Evolutionary conservation across 768 basidiomycete species (phyloP).

Genomic region (Tricholoma sp.): DNA sequence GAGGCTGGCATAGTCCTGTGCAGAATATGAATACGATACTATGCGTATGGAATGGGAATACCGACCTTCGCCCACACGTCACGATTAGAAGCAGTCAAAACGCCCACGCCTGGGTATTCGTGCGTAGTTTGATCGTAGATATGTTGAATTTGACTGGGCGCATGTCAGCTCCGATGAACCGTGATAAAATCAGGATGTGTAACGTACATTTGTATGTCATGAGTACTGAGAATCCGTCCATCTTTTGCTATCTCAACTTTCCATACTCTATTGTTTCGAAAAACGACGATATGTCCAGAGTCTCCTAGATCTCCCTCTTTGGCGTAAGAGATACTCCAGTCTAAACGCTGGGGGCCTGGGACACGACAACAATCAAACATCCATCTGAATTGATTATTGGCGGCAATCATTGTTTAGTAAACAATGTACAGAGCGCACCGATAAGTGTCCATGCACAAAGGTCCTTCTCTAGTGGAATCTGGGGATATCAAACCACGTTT

Average conservation of each 20-base stretch:
- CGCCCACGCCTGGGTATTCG: slow-evolving; percentile 70
- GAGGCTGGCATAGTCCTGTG: slow-evolving; percentile 61
- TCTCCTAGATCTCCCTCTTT: slow-evolving; percentile 49
- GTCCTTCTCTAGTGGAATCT: slow-evolving; percentile 62
- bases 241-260: slow-evolving; percentile 59
- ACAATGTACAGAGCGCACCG: slow-evolving; percentile 35
- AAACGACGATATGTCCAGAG: slow-evolving; percentile 75
- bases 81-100: slow-evolving; percentile 72
- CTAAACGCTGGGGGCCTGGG: slow-evolving; percentile 65
- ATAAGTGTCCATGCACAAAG: slow-evolving; percentile 85
- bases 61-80: slow-evolving; percentile 85
- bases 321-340: slow-evolving; percentile 73
- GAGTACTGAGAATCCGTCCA: slow-evolving; percentile 55
- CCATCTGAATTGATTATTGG: slow-evolving; percentile 50
- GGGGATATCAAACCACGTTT: slow-evolving; percentile 62
- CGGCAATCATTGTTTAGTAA: not conserved
- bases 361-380: slow-evolving; percentile 90
- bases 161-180: not conserved
- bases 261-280: slow-evolving; percentile 85
- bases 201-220: slow-evolving; percentile 58
- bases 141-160: slow-evolving; percentile 62
- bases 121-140: slow-evolving; percentile 61
- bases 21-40: slow-evolving; percentile 1
- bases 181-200: not conserved
- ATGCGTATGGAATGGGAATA: not conserved